phyloP scores from a whole-genome alignment of 2,329 filamentous ascomycete genomes.

The Aspergillus ochraceoroseus region DNA sequence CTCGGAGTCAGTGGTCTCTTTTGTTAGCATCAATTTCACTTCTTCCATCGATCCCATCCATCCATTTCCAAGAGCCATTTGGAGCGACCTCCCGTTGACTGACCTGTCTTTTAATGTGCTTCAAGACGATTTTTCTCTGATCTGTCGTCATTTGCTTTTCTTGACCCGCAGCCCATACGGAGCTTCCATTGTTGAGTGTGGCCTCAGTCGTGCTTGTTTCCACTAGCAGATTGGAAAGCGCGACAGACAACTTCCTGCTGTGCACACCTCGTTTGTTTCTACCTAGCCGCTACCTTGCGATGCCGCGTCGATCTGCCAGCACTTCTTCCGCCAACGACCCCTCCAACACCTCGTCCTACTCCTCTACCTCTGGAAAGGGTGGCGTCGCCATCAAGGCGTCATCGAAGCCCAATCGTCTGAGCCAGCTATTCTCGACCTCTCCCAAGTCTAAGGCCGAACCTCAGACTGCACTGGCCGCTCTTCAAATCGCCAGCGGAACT shows the following conservation, averaged over 20 bases:
- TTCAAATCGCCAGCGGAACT: conserved; percentile 61
- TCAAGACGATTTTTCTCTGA: conserved; percentile 7
- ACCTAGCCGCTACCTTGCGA: conserved; percentile 42
- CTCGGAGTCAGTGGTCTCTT: conserved; percentile 6
- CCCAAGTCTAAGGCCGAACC: conserved; percentile 66
- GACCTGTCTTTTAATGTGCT: neutral
- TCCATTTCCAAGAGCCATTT: too few relatives aligned
- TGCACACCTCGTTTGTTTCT: conserved; percentile 11
- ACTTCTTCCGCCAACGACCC: conserved; percentile 53
- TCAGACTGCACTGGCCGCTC: conserved; percentile 51
- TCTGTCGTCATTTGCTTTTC: conserved; percentile 3
- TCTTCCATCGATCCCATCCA: too few relatives aligned
- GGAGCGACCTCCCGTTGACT: conserved; percentile 3
- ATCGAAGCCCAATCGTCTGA: conserved; percentile 68
- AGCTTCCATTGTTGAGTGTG: too few relatives aligned
- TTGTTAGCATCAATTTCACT: neutral
- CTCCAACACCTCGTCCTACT: conserved; percentile 48
- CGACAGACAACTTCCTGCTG: conserved; percentile 10
- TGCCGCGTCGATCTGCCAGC: conserved; percentile 60
- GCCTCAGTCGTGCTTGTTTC: conserved; percentile 15
- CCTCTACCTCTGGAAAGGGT: conserved; percentile 53
- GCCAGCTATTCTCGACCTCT: conserved; percentile 75
- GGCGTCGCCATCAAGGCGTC: conserved; percentile 47
- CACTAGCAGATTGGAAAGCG: conserved; percentile 6
- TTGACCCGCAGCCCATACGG: too few relatives aligned